phyloP scores from a whole-genome alignment of 2,329 filamentous ascomycete species.

The Penicillium frequentans region DNA sequence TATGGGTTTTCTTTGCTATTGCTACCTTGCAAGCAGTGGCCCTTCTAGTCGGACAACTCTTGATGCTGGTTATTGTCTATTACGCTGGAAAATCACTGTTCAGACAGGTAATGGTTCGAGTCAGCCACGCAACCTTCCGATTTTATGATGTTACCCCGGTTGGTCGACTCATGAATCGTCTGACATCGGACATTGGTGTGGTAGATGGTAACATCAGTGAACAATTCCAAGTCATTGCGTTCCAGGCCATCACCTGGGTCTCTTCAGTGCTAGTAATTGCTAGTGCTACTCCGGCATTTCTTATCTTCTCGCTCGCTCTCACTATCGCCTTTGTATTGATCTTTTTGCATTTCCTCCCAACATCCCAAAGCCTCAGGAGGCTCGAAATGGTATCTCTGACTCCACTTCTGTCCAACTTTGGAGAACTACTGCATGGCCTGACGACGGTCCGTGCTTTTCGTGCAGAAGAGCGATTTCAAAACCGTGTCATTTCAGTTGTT shows the following conservation, averaged over 20 bases:
- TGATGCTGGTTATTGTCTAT: constrained; percentile 77
- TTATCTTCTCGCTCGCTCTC: constrained; percentile 69
- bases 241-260: constrained; percentile 68
- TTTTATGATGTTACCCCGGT: constrained; percentile 91
- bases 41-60: constrained; percentile 62
- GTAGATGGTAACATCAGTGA: constrained; percentile 82
- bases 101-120: constrained; percentile 66
- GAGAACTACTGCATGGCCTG: constrained; percentile 79
- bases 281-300: constrained; percentile 73
- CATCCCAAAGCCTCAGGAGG: constrained; percentile 77
- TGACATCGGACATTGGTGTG: constrained; percentile 87
- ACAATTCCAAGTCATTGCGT: constrained; percentile 71
- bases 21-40: constrained; percentile 60
- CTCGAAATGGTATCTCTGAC: constrained; percentile 88
- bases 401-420: constrained; percentile 89
- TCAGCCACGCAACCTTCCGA: constrained; percentile 79
- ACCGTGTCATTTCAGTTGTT: constrained; percentile 74
- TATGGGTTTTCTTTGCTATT: constrained; percentile 69
- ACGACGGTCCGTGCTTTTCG: constrained; percentile 83
- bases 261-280: constrained; percentile 76
- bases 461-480: constrained; percentile 76
- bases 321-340: constrained; percentile 69
- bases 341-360: constrained; percentile 75
- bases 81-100: constrained; percentile 76
- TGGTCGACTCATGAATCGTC: constrained; percentile 85